These are phyloP conservation scores for Eustoma russellianum DNA, from an alignment of 257 asterid species.

Conservation along the genomic window DNA sequence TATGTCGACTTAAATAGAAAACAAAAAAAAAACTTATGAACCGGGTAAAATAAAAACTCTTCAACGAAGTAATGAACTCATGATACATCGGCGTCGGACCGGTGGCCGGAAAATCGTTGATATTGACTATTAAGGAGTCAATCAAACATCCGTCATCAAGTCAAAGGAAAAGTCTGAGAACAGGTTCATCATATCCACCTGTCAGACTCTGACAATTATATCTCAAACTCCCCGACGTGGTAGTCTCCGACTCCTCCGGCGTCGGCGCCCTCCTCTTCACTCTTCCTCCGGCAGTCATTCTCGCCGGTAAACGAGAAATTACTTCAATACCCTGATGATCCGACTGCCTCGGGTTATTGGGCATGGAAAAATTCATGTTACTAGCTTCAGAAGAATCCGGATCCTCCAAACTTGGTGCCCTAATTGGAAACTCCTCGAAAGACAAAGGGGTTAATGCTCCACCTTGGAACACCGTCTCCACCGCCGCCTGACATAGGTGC, in stretches of 20 bases:
- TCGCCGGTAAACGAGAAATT: constrained; percentile 9
- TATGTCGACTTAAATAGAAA: too few relatives aligned
- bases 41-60: background rate
- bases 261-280: constrained; percentile 27
- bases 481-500: constrained; percentile 76
- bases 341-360: constrained; percentile 9
- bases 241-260: constrained; percentile 63
- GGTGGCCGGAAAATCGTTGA: constrained; percentile 7
- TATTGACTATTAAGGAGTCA: background rate
- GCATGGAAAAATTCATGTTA: constrained; percentile 9
- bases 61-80: background rate
- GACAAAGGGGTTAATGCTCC: constrained; percentile 35
- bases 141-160: background rate
- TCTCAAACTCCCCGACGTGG: constrained; percentile 52
- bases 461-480: constrained; percentile 75
- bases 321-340: constrained; percentile 14
- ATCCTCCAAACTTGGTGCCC: constrained; percentile 6
- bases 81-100: background rate
- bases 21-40: background rate
- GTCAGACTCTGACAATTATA: constrained; percentile 21
- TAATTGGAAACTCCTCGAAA: constrained; percentile 11
- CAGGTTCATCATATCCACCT: constrained; percentile 23
- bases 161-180: constrained; percentile 45
- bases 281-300: constrained; percentile 18
- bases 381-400: constrained; percentile 14